Base-by-base conservation (phyloP, 306 rosid species). In the Medicago lupulina region DNA sequence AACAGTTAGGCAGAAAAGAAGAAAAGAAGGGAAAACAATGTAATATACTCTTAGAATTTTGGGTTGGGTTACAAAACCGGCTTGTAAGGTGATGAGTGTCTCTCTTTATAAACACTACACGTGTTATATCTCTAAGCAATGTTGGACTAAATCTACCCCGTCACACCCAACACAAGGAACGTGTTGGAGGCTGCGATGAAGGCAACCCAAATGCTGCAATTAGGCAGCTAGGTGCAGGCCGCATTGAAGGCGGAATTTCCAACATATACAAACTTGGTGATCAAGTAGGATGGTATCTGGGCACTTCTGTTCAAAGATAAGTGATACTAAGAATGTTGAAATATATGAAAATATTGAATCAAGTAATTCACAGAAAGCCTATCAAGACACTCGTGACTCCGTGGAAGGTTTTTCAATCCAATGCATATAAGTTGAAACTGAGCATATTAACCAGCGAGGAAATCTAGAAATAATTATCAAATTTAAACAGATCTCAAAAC, bases 251-350 rank as follows among this genome's bases (percentile, higher is more conserved):
- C 38, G 7, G 38, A 34, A 34, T 34, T 34, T 34, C 38, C 7
- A 34, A 34, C 7, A 1, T 34, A 34, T 54, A 14, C 17, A 49
- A 54, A 46, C 50, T 64, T 34, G 70, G 58, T 38, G 65, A 76
- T 67, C 79, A 55, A 46, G 19, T 15, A 67, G 60, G 60, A 40
- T 3, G 39, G 55, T 31, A 65, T 49, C 70, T 23, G 18, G 71
- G 73, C 70, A 59, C 57, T 49, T 70, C 50, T 46, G 61, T 63
- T 25, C 38, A 43, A 67, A 57, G 47, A 78, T 12, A 67, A 74
- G 55, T 76, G 68, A 76, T n/a, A 76, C 61, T 61, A 67, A 49
- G 67, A 76, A 66, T 9, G 76, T 21, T 54, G 41, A 64, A 50
- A 40, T 67, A 15, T 67, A 55, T 43, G 63, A 59, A 68, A 68